phyloP scores from a whole-genome alignment of 768 basidiomycete genomes.

The Tulasnella sp. region DNA sequence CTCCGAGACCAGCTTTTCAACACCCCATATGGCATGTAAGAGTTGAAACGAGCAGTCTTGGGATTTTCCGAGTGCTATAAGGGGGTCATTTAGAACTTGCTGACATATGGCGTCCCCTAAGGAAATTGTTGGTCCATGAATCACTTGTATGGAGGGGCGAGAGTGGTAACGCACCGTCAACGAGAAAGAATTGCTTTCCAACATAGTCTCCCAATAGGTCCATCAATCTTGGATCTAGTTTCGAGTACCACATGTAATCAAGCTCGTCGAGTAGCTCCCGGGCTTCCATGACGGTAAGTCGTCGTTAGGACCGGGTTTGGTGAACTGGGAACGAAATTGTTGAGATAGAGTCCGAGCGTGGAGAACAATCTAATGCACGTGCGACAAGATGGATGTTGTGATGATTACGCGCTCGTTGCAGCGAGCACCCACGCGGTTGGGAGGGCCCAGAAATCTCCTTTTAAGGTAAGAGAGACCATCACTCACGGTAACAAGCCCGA shows the following conservation, averaged over 20 bases:
- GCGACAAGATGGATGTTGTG: no score
- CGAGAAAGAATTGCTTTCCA: slow-evolving; percentile 64
- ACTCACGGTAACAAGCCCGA: neutral
- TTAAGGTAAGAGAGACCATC: neutral
- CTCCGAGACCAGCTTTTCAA: slow-evolving; percentile 57
- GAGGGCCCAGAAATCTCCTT: slow-evolving; percentile 1
- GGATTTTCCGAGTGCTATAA: slow-evolving; percentile 55
- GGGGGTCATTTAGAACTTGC: slow-evolving; percentile 59
- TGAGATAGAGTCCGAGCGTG: neutral
- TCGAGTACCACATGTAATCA: slow-evolving; percentile 12
- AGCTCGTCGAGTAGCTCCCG: slow-evolving; percentile 5
- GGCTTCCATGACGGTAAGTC: neutral
- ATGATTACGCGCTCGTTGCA: no score
- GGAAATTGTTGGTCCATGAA: neutral
- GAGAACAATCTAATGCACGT: no score
- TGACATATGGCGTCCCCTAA: slow-evolving; percentile 68
- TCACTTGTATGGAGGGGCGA: neutral
- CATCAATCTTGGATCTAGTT: slow-evolving; percentile 55
- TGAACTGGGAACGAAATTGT: neutral
- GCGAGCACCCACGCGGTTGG: no score
- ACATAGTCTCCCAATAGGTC: slow-evolving; percentile 73
- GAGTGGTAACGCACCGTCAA: slow-evolving; percentile 54
- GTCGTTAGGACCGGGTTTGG: neutral
- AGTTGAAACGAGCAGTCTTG: slow-evolving; percentile 63
- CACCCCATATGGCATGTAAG: slow-evolving; percentile 58